Conservation (phyloP, 805 yeast species). For the Ogataea thermomethanolica region DNA sequence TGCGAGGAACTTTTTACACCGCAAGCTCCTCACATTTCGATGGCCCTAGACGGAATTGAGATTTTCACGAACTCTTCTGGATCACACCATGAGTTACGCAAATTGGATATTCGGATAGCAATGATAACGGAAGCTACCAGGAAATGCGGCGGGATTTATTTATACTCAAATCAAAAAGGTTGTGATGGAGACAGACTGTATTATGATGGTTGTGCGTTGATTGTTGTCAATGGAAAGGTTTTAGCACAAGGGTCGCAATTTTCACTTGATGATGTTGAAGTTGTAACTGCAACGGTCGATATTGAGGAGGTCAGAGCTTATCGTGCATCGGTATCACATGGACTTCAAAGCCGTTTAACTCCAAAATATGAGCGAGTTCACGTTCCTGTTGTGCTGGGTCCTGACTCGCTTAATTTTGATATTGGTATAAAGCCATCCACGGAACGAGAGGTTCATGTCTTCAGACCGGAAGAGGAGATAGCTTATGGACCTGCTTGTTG, state of each 20-base stretch:
- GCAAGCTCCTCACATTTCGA: slow-evolving; percentile 85
- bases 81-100: slow-evolving; percentile 94
- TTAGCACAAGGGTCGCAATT: slow-evolving; percentile 94
- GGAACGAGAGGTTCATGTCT: slow-evolving; percentile 52
- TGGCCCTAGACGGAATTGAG: slow-evolving; percentile 96
- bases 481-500: slow-evolving; percentile 99
- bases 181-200: slow-evolving; percentile 97
- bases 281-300: slow-evolving; percentile 91
- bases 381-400: slow-evolving; percentile 65
- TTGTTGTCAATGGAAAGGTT: slow-evolving; percentile 86
- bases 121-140: slow-evolving; percentile 89
- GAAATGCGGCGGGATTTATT: slow-evolving; percentile 93
- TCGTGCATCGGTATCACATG: slow-evolving; percentile 70
- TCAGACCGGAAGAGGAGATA: slow-evolving; percentile 90
- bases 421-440: slow-evolving; percentile 57
- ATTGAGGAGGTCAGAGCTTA: slow-evolving; percentile 86
- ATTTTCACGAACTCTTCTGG: slow-evolving; percentile 95
- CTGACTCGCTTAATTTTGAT: slow-evolving; percentile 55
- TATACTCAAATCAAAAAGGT: slow-evolving; percentile 93
- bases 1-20: slow-evolving; percentile 98
- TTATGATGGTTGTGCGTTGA: slow-evolving; percentile 95
- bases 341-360: slow-evolving; percentile 55
- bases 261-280: slow-evolving; percentile 88
- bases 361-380: slow-evolving; percentile 52
- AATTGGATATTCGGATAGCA: slow-evolving; percentile 77